Evolutionary conservation across 305 asterid genomes (phyloP).

Genomic region (Fraxinus baroniana): DNA sequence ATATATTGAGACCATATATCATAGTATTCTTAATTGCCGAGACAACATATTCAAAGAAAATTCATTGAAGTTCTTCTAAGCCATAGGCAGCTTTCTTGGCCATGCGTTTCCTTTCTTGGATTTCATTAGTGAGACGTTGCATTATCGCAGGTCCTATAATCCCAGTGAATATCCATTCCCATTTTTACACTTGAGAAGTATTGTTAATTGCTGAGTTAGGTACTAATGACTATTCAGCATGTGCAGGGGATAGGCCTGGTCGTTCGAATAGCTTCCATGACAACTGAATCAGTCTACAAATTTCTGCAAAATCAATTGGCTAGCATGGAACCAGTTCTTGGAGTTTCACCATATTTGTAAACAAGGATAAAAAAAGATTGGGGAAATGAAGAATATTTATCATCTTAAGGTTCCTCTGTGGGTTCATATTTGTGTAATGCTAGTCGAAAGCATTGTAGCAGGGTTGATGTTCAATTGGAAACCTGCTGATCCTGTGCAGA

Average conservation of each 20-base stretch:
- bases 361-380: neutral
- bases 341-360: conserved; percentile 67
- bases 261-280: conserved; percentile 68
- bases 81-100: neutral
- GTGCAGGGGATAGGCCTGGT: conserved; percentile 69
- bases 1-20: neutral
- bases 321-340: conserved; percentile 63
- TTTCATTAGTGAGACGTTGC: neutral
- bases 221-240: conserved; percentile 4
- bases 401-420: neutral
- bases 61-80: neutral
- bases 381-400: neutral
- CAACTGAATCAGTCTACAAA: conserved; percentile 76
- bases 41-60: neutral
- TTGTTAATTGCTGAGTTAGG: neutral
- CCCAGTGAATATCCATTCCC: conserved; percentile 1
- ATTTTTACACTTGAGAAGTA: neutral
- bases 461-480: neutral
- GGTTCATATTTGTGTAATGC: neutral
- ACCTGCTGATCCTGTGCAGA: neutral
- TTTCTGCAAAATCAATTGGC: conserved; percentile 72
- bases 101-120: neutral
- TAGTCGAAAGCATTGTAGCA: neutral
- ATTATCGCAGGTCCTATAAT: neutral
- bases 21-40: neutral